Percentiles rank a stretch among this genome's conserved stretches.
Conservation (phyloP, 2,329 filamentous ascomycete genomes). For the Fusarium sp. region DNA sequence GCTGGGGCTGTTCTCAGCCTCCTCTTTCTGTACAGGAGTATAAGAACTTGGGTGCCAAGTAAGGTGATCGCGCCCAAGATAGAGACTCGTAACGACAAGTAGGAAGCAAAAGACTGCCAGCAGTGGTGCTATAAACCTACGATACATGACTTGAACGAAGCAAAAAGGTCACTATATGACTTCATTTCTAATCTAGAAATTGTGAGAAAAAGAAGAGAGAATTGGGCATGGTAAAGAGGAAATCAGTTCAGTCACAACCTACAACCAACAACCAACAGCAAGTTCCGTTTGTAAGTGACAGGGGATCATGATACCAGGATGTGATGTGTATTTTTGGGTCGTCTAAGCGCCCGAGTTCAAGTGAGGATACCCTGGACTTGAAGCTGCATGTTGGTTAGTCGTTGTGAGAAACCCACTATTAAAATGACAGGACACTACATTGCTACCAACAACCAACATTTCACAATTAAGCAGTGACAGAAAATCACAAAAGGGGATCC, state of each 20-base stretch:
- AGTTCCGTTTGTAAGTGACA: background rate
- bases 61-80: slow-evolving; percentile 30
- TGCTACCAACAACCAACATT: background rate
- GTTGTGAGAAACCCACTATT: background rate
- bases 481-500: background rate
- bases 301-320: background rate
- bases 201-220: background rate
- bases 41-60: slow-evolving; percentile 5
- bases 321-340: slow-evolving; percentile 8
- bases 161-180: background rate
- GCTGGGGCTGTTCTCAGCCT: background rate
- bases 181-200: background rate
- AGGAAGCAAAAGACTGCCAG: slow-evolving; percentile 28
- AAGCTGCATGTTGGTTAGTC: background rate
- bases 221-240: background rate
- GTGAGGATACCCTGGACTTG: background rate
- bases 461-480: no score
- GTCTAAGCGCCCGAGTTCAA: slow-evolving; percentile 7
- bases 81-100: slow-evolving; percentile 23
- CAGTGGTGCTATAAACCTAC: slow-evolving; percentile 15
- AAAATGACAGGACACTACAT: background rate
- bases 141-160: slow-evolving; percentile 19
- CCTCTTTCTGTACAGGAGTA: background rate
- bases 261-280: slow-evolving; percentile 3
- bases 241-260: background rate